phyloP scores from a whole-genome alignment of 2,329 filamentous ascomycete species.

The Lasiodiplodia citricola region DNA sequence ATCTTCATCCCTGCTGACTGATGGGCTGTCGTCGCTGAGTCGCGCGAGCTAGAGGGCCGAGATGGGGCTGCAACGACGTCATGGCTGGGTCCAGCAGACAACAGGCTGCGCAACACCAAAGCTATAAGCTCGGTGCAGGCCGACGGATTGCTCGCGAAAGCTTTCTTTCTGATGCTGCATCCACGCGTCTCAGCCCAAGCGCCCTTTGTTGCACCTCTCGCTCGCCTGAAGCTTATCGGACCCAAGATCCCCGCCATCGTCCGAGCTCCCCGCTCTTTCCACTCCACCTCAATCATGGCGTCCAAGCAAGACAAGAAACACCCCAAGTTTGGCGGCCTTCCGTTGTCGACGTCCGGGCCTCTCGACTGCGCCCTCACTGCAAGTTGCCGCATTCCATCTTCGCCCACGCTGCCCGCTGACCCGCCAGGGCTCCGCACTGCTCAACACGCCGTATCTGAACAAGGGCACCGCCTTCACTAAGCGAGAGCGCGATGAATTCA shows the following conservation, averaged over 20 bases:
- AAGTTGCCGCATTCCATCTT: background rate
- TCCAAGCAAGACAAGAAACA: slow-evolving; percentile 34
- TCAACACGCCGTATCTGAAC: slow-evolving; percentile 74
- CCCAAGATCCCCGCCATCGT: background rate
- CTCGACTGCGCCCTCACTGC: slow-evolving; percentile 48
- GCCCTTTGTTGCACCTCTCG: background rate
- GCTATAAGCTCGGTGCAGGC: background rate
- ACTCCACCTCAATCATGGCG: slow-evolving; percentile 7
- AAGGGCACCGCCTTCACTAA: slow-evolving; percentile 80
- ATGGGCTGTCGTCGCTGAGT: background rate
- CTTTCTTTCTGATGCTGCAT: background rate
- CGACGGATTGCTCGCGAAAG: no score
- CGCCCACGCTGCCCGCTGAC: background rate
- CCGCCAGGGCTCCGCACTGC: slow-evolving; percentile 53
- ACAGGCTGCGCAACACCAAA: background rate
- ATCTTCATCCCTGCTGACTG: slow-evolving; percentile 7
- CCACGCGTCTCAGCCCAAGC: background rate
- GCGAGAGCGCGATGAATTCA: slow-evolving; percentile 72
- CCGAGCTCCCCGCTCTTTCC: background rate
- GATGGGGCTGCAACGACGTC: background rate
- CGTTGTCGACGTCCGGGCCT: slow-evolving; percentile 49
- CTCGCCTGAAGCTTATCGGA: background rate
- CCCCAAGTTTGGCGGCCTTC: slow-evolving; percentile 44
- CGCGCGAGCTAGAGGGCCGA: background rate
- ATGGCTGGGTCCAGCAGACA: slow-evolving; percentile 13